A percentile compares a stretch with the other conserved stretches of the same genome.
Conservation (phyloP, 1,284 basidiomycete species). For the Leccinum griseonigrum region DNA sequence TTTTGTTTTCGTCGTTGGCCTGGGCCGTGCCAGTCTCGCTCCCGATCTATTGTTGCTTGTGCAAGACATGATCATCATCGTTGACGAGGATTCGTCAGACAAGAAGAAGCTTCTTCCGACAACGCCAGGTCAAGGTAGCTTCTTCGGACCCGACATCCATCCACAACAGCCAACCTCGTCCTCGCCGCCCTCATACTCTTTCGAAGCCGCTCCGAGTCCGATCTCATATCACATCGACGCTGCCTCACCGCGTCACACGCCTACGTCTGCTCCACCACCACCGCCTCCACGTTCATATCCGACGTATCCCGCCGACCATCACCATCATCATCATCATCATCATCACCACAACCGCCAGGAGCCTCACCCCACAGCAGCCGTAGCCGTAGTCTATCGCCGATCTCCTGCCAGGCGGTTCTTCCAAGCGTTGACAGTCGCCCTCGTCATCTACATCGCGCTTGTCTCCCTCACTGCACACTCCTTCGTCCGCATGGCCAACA, state of each 20-base stretch:
- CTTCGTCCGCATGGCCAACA: conserved; percentile 15
- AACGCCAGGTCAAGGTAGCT: background rate
- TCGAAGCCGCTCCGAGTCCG: background rate
- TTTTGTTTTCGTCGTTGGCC: background rate
- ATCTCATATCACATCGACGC: conserved; percentile 10
- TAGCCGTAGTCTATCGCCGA: conserved; percentile 1
- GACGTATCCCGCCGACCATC: background rate
- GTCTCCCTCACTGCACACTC: background rate
- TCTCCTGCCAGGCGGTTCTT: conserved; percentile 17
- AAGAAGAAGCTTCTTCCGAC: background rate
- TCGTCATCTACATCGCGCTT: conserved; percentile 22
- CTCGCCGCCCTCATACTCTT: background rate
- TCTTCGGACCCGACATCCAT: conserved; percentile 11
- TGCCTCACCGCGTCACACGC: background rate
- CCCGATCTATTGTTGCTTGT: background rate
- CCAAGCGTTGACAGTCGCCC: conserved; percentile 20
- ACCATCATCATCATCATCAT: background rate
- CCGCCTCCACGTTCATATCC: conserved; percentile 19
- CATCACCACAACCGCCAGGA: background rate
- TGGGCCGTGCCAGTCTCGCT: too few species aligned
- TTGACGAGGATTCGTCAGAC: background rate
- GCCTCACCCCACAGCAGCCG: background rate
- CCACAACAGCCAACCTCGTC: background rate
- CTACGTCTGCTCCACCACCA: background rate
- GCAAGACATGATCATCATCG: background rate